A percentile compares a stretch with the other conserved stretches of the same genome.
These are phyloP conservation scores for Aureobasidium sp. DNA, from an alignment of 2,329 filamentous ascomycete species.

Conservation along the genomic window DNA sequence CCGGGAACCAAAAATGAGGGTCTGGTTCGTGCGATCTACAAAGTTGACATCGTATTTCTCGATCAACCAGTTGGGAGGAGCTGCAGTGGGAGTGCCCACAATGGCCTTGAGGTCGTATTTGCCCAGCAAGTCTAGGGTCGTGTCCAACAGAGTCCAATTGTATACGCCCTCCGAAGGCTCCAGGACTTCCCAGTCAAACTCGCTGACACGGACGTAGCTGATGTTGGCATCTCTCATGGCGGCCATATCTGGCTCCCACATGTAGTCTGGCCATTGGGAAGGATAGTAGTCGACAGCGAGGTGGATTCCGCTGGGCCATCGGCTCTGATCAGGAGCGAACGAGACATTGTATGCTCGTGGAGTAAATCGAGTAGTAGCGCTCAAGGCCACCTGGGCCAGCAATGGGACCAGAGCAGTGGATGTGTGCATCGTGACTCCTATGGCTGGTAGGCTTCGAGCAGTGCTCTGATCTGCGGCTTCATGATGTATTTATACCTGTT, in stretches of 20 bases:
- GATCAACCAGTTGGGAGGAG: conserved; percentile 23
- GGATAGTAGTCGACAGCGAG: conserved; percentile 23
- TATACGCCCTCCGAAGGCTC: conserved; percentile 22
- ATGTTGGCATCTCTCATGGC: conserved; percentile 22
- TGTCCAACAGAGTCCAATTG: conserved; percentile 23
- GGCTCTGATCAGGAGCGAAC: conserved; percentile 12
- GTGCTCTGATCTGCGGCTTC: background rate
- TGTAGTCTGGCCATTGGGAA: conserved; percentile 24
- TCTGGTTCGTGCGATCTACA: conserved; percentile 22
- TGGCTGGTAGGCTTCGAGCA: background rate
- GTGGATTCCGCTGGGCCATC: conserved; percentile 20
- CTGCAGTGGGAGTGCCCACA: conserved; percentile 22
- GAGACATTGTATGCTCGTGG: background rate
- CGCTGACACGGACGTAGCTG: conserved; percentile 21
- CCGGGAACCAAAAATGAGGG: conserved; percentile 21
- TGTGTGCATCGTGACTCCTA: background rate
- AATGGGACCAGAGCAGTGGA: background rate
- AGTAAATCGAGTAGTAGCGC: background rate
- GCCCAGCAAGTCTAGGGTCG: conserved; percentile 19
- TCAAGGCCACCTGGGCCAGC: background rate
- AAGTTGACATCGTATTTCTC: conserved; percentile 22
- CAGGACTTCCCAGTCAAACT: conserved; percentile 23
- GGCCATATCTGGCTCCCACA: conserved; percentile 22
- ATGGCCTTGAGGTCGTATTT: conserved; percentile 22
- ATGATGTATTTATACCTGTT: background rate